These are phyloP conservation scores for Aspergillus avenaceus DNA, from an alignment of 495 filamentous ascomycete species.

Conservation along the genomic window DNA sequence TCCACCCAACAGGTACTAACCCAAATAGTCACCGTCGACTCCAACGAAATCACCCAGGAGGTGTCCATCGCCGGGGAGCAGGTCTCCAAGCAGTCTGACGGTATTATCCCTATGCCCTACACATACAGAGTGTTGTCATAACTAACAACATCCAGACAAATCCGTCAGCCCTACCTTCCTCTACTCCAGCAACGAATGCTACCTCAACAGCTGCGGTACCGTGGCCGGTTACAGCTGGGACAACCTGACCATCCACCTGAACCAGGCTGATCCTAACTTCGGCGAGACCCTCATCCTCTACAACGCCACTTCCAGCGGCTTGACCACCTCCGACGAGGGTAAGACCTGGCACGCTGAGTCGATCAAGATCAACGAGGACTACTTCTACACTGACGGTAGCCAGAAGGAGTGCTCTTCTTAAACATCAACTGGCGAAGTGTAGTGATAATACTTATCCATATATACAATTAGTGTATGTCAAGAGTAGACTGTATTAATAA, in stretches of 20 bases:
- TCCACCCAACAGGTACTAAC: not conserved
- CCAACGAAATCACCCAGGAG: constrained; percentile 14
- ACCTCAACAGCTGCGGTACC: constrained; percentile 16
- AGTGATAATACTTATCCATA: too few species aligned
- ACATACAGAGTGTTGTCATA: not conserved
- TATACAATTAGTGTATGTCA: too few species aligned
- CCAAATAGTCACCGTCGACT: constrained; percentile 12
- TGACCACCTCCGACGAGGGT: constrained; percentile 14
- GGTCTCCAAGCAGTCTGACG: constrained; percentile 14
- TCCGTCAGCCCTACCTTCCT: constrained; percentile 11
- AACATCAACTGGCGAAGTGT: too few species aligned
- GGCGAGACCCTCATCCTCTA: constrained; percentile 10
- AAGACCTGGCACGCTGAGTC: constrained; percentile 15
- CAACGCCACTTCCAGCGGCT: constrained; percentile 5
- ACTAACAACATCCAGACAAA: constrained; percentile 1
- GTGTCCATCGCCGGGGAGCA: constrained; percentile 13
- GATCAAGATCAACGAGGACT: constrained; percentile 10
- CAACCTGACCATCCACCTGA: constrained; percentile 18
- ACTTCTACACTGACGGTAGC: not conserved
- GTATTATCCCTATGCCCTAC: not conserved
- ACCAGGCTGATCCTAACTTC: constrained; percentile 11
- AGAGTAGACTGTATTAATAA: too few species aligned
- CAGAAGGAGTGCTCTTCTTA: constrained; percentile 25
- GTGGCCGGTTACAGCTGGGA: constrained; percentile 12
- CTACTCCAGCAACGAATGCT: constrained; percentile 23